A percentile compares a stretch with the other conserved stretches of the same genome.
Evolutionary conservation across 352 stramenopile species (phyloP).

Genomic region (Globisporangium viniferum): DNA sequence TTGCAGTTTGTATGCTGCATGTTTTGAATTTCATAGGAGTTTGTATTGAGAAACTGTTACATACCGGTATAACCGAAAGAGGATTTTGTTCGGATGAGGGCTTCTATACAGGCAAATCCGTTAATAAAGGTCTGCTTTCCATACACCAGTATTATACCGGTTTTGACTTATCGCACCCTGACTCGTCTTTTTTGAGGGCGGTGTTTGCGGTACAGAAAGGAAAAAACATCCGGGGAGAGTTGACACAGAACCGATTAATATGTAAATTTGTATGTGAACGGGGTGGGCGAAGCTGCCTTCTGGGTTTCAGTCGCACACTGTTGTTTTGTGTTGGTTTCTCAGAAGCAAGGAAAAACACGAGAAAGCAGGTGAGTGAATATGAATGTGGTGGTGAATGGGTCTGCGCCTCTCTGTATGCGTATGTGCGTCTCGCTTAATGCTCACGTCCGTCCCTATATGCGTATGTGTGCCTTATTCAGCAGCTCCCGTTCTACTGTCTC

Average conservation of each 20-base stretch:
- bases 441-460: background rate
- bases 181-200: background rate
- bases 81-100: too few species aligned
- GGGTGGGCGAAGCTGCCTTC: background rate
- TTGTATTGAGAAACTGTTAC: too few species aligned
- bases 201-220: background rate
- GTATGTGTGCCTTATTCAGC: background rate
- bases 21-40: background rate
- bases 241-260: background rate
- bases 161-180: background rate
- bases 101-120: too few species aligned
- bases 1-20: background rate
- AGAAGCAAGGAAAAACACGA: background rate
- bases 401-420: background rate
- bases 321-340: conserved; percentile 5
- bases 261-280: background rate
- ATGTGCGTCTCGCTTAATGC: background rate
- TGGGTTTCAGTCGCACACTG: background rate
- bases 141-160: background rate
- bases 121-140: too few species aligned
- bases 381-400: background rate
- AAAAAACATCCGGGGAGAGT: background rate
- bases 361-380: background rate
- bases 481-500: background rate
- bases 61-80: too few species aligned